Percentiles rank a stretch among this genome's conserved stretches.
Conservation (phyloP, 2,329 filamentous ascomycete species). For the Lizonia empirigonia region DNA sequence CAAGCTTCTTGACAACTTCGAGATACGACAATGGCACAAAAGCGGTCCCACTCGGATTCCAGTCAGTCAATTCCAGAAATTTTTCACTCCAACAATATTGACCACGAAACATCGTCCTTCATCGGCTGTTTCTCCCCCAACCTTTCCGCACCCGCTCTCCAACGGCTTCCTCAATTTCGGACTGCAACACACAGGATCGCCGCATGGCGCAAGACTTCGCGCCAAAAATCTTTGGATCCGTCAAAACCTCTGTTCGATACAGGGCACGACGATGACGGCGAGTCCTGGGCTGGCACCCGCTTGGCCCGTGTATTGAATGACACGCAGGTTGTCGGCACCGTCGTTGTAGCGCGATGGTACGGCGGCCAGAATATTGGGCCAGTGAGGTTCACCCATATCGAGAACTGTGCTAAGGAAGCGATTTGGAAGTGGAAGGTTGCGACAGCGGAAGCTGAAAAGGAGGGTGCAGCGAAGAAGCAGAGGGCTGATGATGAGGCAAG, state of each 20-base stretch:
- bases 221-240: slow-evolving; percentile 53
- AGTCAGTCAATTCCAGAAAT: slow-evolving; percentile 34
- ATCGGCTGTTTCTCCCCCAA: slow-evolving; percentile 57
- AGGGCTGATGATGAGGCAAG: slow-evolving; percentile 44
- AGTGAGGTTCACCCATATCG: slow-evolving; percentile 59
- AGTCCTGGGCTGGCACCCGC: slow-evolving; percentile 57
- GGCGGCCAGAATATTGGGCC: slow-evolving; percentile 60
- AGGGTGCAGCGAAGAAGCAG: slow-evolving; percentile 45
- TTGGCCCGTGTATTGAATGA: slow-evolving; percentile 55
- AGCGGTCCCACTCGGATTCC: slow-evolving; percentile 35
- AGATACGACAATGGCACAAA: slow-evolving; percentile 35
- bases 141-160: slow-evolving; percentile 49
- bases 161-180: slow-evolving; percentile 51
- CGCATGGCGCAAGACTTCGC: slow-evolving; percentile 56
- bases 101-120: slow-evolving; percentile 60
- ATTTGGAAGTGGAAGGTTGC: slow-evolving; percentile 51
- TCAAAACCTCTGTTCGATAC: slow-evolving; percentile 49
- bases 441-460: slow-evolving; percentile 38
- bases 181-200: slow-evolving; percentile 58
- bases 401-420: slow-evolving; percentile 55
- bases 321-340: slow-evolving; percentile 51
- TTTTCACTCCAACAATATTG: slow-evolving; percentile 53
- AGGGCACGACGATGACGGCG: slow-evolving; percentile 60
- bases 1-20: background rate
- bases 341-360: slow-evolving; percentile 62